Conservation (phyloP, 139 green algal genomes). For the Asterochloris erici region DNA sequence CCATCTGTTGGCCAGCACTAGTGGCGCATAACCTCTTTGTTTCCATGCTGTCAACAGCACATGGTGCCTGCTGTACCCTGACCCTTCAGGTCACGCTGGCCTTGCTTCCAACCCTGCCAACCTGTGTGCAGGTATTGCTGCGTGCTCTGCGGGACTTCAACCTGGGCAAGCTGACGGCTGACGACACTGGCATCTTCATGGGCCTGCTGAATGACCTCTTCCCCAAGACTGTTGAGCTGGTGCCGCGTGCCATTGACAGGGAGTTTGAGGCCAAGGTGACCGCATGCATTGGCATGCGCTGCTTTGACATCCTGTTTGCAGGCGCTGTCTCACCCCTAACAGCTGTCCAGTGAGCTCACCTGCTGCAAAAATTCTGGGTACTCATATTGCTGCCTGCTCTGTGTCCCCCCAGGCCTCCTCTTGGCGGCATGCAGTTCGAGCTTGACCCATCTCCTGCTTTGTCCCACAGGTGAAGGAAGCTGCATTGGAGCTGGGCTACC, state of each 20-base stretch:
- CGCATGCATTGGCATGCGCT: neutral
- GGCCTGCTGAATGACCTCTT: conserved; percentile 94
- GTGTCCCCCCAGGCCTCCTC: too few species aligned
- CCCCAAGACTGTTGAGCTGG: conserved; percentile 77
- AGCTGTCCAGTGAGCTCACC: too few species aligned
- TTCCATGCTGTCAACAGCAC: neutral
- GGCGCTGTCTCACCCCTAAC: too few species aligned
- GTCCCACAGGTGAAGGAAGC: conserved; percentile 57
- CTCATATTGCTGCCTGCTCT: too few species aligned
- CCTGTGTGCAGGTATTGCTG: conserved; percentile 60
- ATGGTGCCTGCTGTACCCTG: neutral
- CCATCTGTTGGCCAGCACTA: neutral
- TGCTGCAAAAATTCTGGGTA: too few species aligned
- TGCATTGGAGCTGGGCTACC: conserved; percentile 75
- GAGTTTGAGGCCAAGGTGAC: conserved; percentile 73
- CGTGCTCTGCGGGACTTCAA: conserved; percentile 94
- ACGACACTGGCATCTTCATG: conserved; percentile 89
- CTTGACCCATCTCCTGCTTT: neutral
- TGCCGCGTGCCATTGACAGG: conserved; percentile 72
- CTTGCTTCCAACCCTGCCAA: neutral
- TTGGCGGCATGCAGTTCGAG: too few species aligned
- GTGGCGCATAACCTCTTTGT: neutral
- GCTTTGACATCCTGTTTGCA: too few species aligned
- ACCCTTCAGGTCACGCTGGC: neutral
- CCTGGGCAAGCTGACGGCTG: conserved; percentile 86